Conservation (phyloP, 2,329 filamentous ascomycete genomes). For the Colletotrichum abscissum region DNA sequence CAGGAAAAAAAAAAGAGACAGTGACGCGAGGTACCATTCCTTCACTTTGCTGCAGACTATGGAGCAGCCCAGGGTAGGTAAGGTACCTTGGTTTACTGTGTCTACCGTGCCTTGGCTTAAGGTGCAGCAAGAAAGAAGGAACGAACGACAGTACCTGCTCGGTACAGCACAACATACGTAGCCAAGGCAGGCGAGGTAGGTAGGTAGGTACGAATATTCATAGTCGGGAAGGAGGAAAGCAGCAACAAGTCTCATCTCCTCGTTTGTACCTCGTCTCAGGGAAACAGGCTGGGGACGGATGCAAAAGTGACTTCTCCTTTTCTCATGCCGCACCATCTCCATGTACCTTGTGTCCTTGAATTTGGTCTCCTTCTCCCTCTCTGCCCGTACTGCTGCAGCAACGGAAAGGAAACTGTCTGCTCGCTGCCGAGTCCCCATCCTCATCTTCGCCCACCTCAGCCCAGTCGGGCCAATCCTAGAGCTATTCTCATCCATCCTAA, state of each 20-base stretch:
- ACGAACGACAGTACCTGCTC: neutral
- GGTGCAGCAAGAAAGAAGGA: neutral
- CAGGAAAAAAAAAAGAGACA: neutral
- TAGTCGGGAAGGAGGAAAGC: neutral
- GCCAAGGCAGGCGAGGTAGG: neutral
- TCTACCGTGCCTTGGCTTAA: neutral
- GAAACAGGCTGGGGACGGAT: slow-evolving; percentile 8
- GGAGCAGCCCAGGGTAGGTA: neutral
- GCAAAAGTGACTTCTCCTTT: slow-evolving; percentile 33
- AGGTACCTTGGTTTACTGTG: slow-evolving; percentile 3
- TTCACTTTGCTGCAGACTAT: neutral
- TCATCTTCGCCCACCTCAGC: slow-evolving; percentile 26
- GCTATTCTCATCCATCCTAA: slow-evolving; percentile 30
- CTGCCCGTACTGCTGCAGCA: neutral
- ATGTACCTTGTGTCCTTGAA: neutral
- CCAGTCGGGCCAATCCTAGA: slow-evolving; percentile 28
- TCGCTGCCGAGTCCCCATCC: slow-evolving; percentile 1
- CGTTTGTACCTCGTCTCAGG: neutral
- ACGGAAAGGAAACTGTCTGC: neutral
- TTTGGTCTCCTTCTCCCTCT: slow-evolving; percentile 1
- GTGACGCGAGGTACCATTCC: slow-evolving; percentile 4
- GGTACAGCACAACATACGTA: neutral
- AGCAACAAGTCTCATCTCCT: slow-evolving; percentile 5
- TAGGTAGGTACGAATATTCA: neutral
- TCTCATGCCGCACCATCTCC: neutral